Percentiles rank a stretch among this genome's conserved stretches.
Conservation (phyloP, 2,329 filamentous ascomycete species). For the Hysterium pulicare region DNA sequence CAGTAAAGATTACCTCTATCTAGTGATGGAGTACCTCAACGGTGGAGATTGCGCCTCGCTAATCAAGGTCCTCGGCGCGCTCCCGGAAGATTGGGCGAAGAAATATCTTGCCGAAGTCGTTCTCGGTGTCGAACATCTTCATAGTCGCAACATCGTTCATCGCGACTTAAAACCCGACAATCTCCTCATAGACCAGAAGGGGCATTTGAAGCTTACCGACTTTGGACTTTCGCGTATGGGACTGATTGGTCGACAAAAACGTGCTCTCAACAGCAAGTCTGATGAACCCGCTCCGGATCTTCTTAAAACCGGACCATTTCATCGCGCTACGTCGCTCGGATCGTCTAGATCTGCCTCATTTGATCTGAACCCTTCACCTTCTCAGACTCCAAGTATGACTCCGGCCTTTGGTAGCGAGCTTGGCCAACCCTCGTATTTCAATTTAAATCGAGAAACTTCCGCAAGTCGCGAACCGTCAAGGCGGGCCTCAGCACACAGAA, state of each 20-base stretch:
- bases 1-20: conserved; percentile 96
- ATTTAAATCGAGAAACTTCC: conserved; percentile 59
- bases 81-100: conserved; percentile 96
- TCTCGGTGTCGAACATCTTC: conserved; percentile 92
- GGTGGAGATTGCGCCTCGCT: conserved; percentile 95
- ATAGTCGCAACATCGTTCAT: conserved; percentile 92
- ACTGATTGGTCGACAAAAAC: conserved; percentile 91
- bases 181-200: conserved; percentile 91
- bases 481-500: conserved; percentile 76
- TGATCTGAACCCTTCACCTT: conserved; percentile 79
- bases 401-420: conserved; percentile 67
- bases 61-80: conserved; percentile 86
- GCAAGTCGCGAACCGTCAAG: conserved; percentile 59
- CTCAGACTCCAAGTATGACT: conserved; percentile 80
- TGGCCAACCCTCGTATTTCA: conserved; percentile 94
- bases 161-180: conserved; percentile 97
- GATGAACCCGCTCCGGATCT: conserved; percentile 88
- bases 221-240: conserved; percentile 98
- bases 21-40: conserved; percentile 99
- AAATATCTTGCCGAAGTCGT: conserved; percentile 97
- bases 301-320: conserved; percentile 88
- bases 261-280: conserved; percentile 73
- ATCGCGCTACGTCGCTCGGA: conserved; percentile 75
- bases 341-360: conserved; percentile 94
- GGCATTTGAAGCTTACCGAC: conserved; percentile 94